phyloP scores from a whole-genome alignment of 441 rosid species.

The Breynia disticha region DNA sequence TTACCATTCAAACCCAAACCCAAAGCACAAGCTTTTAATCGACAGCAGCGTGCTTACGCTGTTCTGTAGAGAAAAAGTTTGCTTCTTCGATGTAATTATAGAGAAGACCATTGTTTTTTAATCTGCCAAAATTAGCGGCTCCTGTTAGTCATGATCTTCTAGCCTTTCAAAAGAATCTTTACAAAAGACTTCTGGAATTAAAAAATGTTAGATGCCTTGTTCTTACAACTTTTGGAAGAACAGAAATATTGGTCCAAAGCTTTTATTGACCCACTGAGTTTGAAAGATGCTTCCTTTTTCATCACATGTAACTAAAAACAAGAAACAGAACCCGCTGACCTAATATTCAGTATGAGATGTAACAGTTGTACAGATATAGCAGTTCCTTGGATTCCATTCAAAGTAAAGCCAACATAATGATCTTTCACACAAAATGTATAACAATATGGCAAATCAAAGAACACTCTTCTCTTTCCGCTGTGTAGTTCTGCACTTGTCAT shows the following conservation, averaged over 20 bases:
- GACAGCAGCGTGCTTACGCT: background rate
- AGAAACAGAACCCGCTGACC: background rate
- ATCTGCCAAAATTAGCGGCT: too few species aligned
- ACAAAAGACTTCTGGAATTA: background rate
- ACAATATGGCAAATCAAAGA: too few species aligned
- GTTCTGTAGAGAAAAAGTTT: background rate
- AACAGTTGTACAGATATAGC: background rate
- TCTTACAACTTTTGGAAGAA: background rate
- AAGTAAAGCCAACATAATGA: background rate
- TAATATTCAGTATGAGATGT: background rate
- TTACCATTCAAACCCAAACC: background rate
- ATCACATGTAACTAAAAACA: background rate
- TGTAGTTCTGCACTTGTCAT: slow-evolving; percentile 4
- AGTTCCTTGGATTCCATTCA: background rate
- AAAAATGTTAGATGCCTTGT: too few species aligned
- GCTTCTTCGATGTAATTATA: too few species aligned
- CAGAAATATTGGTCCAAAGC: background rate
- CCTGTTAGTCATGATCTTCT: background rate
- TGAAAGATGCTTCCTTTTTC: background rate
- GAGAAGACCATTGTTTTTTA: too few species aligned
- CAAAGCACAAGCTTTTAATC: background rate
- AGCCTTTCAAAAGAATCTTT: background rate
- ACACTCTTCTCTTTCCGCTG: too few species aligned
- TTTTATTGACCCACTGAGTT: background rate
- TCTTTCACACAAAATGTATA: too few species aligned